phyloP scores from a whole-genome alignment of 441 rosid genomes.

The Erodium trifolium region DNA sequence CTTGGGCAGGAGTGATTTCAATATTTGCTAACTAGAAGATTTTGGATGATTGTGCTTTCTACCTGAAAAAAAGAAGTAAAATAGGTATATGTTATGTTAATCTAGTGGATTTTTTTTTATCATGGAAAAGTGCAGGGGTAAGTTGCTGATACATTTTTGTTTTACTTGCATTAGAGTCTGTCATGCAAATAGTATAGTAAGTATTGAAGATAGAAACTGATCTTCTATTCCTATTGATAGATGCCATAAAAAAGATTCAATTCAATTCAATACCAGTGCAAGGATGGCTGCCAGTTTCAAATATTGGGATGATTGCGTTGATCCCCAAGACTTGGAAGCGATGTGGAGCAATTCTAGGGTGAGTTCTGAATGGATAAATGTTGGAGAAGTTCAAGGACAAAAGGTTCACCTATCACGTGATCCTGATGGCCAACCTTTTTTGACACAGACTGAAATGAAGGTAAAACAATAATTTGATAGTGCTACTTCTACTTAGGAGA shows the following conservation, averaged over 20 bases:
- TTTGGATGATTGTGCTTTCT: not conserved
- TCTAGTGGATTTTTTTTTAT: not conserved
- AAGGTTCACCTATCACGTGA: constrained; percentile 85
- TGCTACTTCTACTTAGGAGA: not conserved
- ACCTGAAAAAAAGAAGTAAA: too few relatives aligned
- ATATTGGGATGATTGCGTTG: constrained; percentile 84
- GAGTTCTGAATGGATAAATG: constrained; percentile 70
- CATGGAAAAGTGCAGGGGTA: not conserved
- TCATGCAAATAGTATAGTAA: not conserved
- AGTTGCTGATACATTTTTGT: not conserved
- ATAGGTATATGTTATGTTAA: not conserved
- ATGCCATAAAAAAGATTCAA: constrained; percentile 11
- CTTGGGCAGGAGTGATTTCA: too few relatives aligned
- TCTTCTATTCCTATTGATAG: constrained; percentile 11
- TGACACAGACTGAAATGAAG: constrained; percentile 88
- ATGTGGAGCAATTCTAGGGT: constrained; percentile 83
- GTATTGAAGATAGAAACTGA: not conserved
- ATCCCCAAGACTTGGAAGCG: constrained; percentile 53
- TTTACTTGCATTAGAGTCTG: not conserved
- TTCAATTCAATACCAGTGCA: constrained; percentile 17
- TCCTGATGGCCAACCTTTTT: constrained; percentile 84
- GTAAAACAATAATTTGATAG: constrained; percentile 26
- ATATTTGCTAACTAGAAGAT: not conserved
- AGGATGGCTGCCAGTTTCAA: constrained; percentile 64
- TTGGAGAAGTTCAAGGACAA: constrained; percentile 72